A percentile compares a stretch with the other conserved stretches of the same genome.
These are phyloP conservation scores for Aspergillus brasiliensis DNA, from an alignment of 2,329 filamentous ascomycete species.

Conservation along the genomic window DNA sequence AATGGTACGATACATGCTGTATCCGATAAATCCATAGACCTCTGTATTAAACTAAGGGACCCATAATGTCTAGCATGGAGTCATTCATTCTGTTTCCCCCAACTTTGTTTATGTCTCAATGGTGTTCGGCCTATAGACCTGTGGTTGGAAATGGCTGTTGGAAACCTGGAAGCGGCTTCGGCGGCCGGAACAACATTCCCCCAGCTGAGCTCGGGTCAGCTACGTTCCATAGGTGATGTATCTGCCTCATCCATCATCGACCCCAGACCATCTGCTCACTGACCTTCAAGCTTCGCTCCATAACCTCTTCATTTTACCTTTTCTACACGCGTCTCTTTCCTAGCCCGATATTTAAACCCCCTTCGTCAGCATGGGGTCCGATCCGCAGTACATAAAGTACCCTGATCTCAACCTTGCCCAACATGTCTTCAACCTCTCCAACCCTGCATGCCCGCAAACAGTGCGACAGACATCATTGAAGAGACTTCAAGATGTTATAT, in stretches of 20 bases:
- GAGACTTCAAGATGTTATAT: slow-evolving; percentile 65
- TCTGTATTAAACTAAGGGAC: too few species aligned
- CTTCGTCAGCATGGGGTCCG: slow-evolving; percentile 58
- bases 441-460: slow-evolving; percentile 56
- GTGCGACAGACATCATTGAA: slow-evolving; percentile 61
- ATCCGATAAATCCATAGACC: too few species aligned
- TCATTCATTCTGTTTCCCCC: too few species aligned
- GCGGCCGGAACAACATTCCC: slow-evolving; percentile 34
- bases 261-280: slow-evolving; percentile 15
- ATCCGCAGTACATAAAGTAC: slow-evolving; percentile 67
- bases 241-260: slow-evolving; percentile 21
- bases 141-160: neutral
- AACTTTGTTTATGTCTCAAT: neutral
- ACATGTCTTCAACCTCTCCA: slow-evolving; percentile 68
- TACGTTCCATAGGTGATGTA: slow-evolving; percentile 25
- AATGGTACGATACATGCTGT: too few species aligned
- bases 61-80: too few species aligned
- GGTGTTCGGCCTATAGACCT: neutral
- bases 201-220: slow-evolving; percentile 40
- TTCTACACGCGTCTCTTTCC: neutral
- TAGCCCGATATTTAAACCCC: slow-evolving; percentile 11
- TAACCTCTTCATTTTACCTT: slow-evolving; percentile 11
- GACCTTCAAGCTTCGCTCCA: slow-evolving; percentile 20
- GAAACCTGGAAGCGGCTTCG: slow-evolving; percentile 3
- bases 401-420: slow-evolving; percentile 66